Base-by-base conservation (phyloP, 352 stramenopile genomes). In the Phytophthora constricta region DNA sequence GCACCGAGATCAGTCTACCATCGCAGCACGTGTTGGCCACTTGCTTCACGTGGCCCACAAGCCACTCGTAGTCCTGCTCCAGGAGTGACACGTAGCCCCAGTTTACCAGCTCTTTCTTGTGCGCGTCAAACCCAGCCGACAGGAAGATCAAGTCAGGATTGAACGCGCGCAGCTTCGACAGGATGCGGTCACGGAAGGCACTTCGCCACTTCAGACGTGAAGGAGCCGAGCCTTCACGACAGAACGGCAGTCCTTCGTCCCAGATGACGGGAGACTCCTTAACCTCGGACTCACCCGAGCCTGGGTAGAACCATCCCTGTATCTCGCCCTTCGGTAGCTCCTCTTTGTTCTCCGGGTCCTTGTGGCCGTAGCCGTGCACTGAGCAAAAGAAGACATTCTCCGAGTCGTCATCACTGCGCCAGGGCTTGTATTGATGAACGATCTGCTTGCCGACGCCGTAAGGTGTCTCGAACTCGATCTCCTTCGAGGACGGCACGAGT, bases 381-480 rank as follows among this genome's bases (percentile, higher is more conserved):
- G 92, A 98, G 41, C 93, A 95, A 80, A 99, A 99, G 62, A 99
- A 98, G 4, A 98, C 93, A 71, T 99, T 93, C 8, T 98, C 84
- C 2, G 90, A 70, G 76, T 99, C 97, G 28, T 93, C 82, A 52
- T 98, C 91, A 63, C 96, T 95, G 5, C 98, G 86, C 97, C 97
- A 99, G 16, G 97, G 97, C 55, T 98, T 98, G 80, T 98, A 99
- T 57, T 86, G 81, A 58, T 93, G 72, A 27, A 90, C 76, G 31
- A 82, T 70, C 33, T 98, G 82, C 53, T 92, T 87, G 19, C 93
- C 92, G n/a, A 85, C 66, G 23, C 89, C 89, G 70, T 98, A 98
- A 0, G 89, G 91, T n/a, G 93, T 98, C 56, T 96, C 80, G 54
- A 97, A 93, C 5, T 57, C 56, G 14, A 91, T 65, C 63, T 93